Base-by-base conservation (phyloP, 306 rosid genomes). In the Lathyrus tuberosus region DNA sequence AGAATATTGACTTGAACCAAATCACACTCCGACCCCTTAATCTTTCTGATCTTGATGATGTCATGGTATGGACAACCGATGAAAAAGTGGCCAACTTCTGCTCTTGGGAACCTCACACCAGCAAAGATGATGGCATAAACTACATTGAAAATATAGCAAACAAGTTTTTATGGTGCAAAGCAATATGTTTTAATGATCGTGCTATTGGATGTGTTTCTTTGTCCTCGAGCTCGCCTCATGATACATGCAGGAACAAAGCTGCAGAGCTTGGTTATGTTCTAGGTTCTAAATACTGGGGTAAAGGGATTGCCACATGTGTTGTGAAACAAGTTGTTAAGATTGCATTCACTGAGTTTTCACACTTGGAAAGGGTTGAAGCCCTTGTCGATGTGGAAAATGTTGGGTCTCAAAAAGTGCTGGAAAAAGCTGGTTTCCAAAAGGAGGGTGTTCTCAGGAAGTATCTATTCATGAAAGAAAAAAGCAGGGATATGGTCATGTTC, bases 291-390 rank as follows among this genome's bases (percentile, higher is more conserved):
- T 82, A 73, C 38, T 89, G 93, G 98, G 91, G 91, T 12, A 89
- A 79, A 76, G 98, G 98, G 73, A 79, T 92, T 44, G 86, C 62
- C 4, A 82, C 92, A 0, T 11, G 37, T 58, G 98, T 79, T 38
- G 96, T 90, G 75, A 88, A 82, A 57, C 47, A 82, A 76, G 89
- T 48, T 65, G 65, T 57, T 12, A 75, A 82, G 73, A 60, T 13
- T 28, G 82, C 80, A 8, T 92, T 89, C 15, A 42, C 1, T 8
- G 96, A 90, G 22, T 74, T 83, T 62, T 47, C 79, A 5, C 58
- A 83, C 24, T 22, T 92, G 85, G 96, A 82, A 72, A 85, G 98
- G 72, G 42, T 92, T 31, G 98, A 90, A 69, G 98, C 91, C 73
- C 44, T 86, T 0, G 91, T 86, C 62, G 96, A 85, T 78, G 85